Evolutionary conservation across 1,284 basidiomycete genomes (phyloP).

Genomic region (Fomitopsis pinicola): DNA sequence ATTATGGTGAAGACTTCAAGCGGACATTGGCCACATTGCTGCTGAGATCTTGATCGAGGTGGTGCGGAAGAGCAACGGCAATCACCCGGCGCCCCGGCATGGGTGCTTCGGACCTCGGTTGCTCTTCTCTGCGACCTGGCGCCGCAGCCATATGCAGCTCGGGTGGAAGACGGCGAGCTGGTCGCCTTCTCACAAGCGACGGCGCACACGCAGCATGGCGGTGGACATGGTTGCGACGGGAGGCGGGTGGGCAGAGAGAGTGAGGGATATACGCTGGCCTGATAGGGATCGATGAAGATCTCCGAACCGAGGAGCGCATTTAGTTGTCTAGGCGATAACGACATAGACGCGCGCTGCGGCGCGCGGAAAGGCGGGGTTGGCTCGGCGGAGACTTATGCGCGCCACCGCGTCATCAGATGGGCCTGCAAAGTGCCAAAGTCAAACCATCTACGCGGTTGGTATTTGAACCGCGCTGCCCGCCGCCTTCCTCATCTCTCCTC

Average conservation of each 20-base stretch:
- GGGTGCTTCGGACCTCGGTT: neutral
- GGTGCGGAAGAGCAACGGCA: neutral
- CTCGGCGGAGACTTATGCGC: neutral
- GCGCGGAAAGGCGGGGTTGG: neutral
- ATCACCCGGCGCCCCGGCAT: neutral
- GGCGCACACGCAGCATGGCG: neutral
- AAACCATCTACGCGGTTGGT: slow-evolving; percentile 9
- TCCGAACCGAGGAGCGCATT: neutral
- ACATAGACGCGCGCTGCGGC: neutral
- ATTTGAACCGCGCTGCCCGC: slow-evolving; percentile 2
- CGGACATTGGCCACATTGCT: neutral
- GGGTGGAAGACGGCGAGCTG: neutral
- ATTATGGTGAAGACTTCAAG: neutral
- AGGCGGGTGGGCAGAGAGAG: neutral
- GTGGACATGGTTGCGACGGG: neutral
- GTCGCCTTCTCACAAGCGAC: neutral
- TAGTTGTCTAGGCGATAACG: neutral
- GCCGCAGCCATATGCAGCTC: neutral
- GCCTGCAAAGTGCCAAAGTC: neutral
- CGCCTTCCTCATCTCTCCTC: neutral
- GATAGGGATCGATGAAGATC: neutral
- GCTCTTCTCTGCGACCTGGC: neutral
- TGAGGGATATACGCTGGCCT: neutral
- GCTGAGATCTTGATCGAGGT: neutral
- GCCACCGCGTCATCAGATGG: neutral